Base-by-base conservation (phyloP, 1,139 yeast genomes). In the Lizanozyma gosingica region DNA sequence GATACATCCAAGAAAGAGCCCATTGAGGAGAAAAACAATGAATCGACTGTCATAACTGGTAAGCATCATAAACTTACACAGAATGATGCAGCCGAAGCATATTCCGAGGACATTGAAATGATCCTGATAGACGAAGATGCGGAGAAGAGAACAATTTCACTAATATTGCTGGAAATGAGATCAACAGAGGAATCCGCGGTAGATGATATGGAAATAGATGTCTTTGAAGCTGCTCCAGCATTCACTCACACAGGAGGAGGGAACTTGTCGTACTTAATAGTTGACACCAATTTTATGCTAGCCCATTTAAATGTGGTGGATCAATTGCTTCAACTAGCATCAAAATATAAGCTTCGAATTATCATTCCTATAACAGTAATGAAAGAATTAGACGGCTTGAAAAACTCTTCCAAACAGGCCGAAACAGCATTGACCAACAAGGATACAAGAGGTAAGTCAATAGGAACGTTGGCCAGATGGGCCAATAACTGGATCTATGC, bases 401-500 rank as follows among this genome's bases (percentile, higher is more conserved):
- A 88, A 54, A 62, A 56, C 3, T 67, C 79, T 0, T 47, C 51
- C 3, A 55, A 45, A 39, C 41, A 41, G 35, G 44, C 45, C 3
- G 46, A 48, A 3, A 43, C 40, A 6, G 17, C 36, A 14, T 37
- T 47, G 11, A 42, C 50, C 15, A 4, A n/a, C 15, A 17, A 6
- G 11, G 27, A 9, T 4, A 38, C 43, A 3, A 37, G 45, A 33
- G 64, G 63, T 1, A 51, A 54, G 15, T 64, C 73, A 0, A 63
- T 80, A n/a, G 76, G 80, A 0, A 63, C 58, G 37, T 59, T 78
- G 37, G 94, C 96, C 0, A 66, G 95, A 35, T 62, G 71, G 63
- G 95, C 94, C 0, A 85, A 78, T 48, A 80, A 76, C 44, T 90
- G 96, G 95, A 72, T 86, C 9, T 84, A 76, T 51, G 54, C 62